Base-by-base conservation (phyloP, 2,329 filamentous ascomycete genomes). In the Cryphonectria carpinicola region DNA sequence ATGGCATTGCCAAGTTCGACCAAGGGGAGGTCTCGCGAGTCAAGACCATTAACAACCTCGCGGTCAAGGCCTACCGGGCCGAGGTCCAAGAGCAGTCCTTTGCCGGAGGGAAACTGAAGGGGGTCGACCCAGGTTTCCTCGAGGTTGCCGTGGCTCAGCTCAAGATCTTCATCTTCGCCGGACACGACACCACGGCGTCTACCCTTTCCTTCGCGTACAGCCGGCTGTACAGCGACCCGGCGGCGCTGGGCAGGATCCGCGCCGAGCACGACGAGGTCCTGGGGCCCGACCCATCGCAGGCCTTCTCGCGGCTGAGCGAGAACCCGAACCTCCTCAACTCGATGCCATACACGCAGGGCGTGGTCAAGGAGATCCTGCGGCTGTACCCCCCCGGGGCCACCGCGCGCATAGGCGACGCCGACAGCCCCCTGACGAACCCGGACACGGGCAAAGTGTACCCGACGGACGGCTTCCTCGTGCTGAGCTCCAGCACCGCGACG, bases 341-440 rank as follows among this genome's bases (percentile, higher is more conserved):
- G 8, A 79, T 90, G 4, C 79, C 80, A 0, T 89, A 87, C 74
- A 86, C 86, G 1, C 79, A 79, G 3, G 86, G 85, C n/a, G 82
- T 88, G 6, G 82, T 88, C 70, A 87, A 87, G 70, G 88, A 90
- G 76, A 79, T 82, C 0, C 79, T 89, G 1, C 82, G 87, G 2
- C 74, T 89, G 22, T 86, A 83, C 70, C 86, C 87, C 0, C 81
- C 86, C 1, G 84, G 72, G 76, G 81, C 80, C 39, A 80, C 81
- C 1, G 77, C 83, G 19, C 80, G 84, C n/a, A 67, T 73, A 3
- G 80, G 79, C 7, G 35, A 58, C 6, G 28, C 70, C 5, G 78
- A 79, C 35, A 77, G 78, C 70, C 79, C 79, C 19, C 73, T 82
- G 69, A 80, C 77, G 39, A 78, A 85, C 39, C 64, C 71, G 7